phyloP scores from a whole-genome alignment of 2,329 filamentous ascomycete genomes.

The Amylocarpus encephaloides region DNA sequence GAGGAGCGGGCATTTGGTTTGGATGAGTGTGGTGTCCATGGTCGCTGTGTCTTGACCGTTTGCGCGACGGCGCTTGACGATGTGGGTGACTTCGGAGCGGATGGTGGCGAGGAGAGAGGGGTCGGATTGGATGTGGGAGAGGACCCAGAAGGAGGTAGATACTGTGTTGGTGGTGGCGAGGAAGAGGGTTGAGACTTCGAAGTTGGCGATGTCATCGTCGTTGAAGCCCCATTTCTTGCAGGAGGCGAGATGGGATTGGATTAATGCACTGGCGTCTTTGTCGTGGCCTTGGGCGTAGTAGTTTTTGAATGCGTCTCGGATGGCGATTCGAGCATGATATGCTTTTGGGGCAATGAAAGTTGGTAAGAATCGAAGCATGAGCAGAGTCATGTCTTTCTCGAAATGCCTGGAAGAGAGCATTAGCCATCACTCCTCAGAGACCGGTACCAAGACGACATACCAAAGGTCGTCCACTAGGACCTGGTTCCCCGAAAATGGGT shows the following conservation, averaged over 20 bases:
- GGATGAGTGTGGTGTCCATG: constrained; percentile 28
- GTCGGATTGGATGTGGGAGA: constrained; percentile 31
- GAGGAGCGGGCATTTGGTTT: constrained; percentile 37
- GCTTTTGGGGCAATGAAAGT: constrained; percentile 31
- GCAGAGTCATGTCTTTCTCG: constrained; percentile 27
- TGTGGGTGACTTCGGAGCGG: constrained; percentile 29
- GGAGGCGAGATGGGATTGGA: constrained; percentile 27
- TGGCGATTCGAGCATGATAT: constrained; percentile 33
- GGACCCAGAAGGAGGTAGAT: constrained; percentile 36
- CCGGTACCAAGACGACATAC: constrained; percentile 11
- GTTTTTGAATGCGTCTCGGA: constrained; percentile 31
- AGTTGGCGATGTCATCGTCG: constrained; percentile 28
- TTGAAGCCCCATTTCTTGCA: constrained; percentile 29
- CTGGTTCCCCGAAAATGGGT: constrained; percentile 35
- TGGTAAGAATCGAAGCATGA: constrained; percentile 32
- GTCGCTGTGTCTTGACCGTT: constrained; percentile 10
- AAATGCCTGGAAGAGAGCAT: constrained; percentile 21
- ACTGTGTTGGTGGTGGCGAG: constrained; percentile 34
- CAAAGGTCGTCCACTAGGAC: constrained; percentile 36
- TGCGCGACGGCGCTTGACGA: constrained; percentile 9
- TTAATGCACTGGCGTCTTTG: constrained; percentile 24
- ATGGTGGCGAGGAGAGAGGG: constrained; percentile 28
- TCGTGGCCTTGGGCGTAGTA: constrained; percentile 30
- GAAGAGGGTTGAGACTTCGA: constrained; percentile 32
- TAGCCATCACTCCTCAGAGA: too few species aligned